phyloP scores from a whole-genome alignment of 441 rosid genomes.

The Pelargonium citronellum region DNA sequence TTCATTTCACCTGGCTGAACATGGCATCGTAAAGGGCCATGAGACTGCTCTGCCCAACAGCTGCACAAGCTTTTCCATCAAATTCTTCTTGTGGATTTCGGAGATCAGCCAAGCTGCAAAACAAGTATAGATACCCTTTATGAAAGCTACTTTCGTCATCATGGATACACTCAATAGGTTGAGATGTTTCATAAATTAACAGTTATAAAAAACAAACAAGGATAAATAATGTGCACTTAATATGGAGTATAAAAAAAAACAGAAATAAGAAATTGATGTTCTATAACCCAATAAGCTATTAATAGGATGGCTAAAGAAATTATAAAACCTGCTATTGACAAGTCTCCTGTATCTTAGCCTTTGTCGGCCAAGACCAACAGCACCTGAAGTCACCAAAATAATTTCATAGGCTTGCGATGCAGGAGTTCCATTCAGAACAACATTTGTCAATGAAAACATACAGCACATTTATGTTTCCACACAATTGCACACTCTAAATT shows the following conservation, averaged over 20 bases:
- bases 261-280: not conserved
- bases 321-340: conserved; percentile 42
- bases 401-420: conserved; percentile 43
- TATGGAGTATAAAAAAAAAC: no score
- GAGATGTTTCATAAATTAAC: no score
- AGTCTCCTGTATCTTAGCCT: conserved; percentile 45
- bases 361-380: conserved; percentile 46
- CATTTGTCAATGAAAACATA: not conserved
- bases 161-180: no score
- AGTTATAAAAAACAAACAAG: not conserved
- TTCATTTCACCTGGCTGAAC: conserved; percentile 37
- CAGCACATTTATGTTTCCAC: no score
- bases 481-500: no score
- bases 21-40: conserved; percentile 46
- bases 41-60: conserved; percentile 46
- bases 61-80: conserved; percentile 54
- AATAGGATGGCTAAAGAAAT: not conserved
- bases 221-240: not conserved
- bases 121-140: conserved; percentile 1
- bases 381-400: conserved; percentile 44
- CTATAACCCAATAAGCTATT: not conserved
- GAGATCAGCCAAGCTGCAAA: conserved; percentile 44
- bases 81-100: conserved; percentile 44
- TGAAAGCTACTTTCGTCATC: not conserved
- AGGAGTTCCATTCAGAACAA: not conserved